These are phyloP conservation scores for Neophaeococcomyces mojaviensis DNA, from an alignment of 2,329 filamentous ascomycete genomes.

Conservation along the genomic window DNA sequence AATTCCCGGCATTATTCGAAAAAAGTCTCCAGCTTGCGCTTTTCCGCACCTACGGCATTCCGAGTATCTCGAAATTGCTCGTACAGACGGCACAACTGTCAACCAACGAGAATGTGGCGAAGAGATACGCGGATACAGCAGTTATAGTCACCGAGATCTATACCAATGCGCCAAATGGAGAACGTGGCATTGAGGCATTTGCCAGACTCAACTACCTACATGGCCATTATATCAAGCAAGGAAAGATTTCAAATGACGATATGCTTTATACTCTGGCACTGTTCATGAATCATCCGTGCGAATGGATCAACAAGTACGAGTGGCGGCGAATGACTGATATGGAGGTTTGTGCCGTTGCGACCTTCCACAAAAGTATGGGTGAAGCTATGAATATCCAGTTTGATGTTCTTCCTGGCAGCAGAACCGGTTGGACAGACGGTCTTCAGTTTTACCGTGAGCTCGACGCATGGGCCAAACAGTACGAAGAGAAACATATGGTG, in stretches of 20 bases:
- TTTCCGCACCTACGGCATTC: slow-evolving; percentile 49
- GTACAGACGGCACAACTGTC: slow-evolving; percentile 44
- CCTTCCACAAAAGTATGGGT: slow-evolving; percentile 60
- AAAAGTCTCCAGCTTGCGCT: slow-evolving; percentile 23
- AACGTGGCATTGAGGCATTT: slow-evolving; percentile 45
- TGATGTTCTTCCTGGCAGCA: slow-evolving; percentile 30
- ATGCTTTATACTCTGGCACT: slow-evolving; percentile 59
- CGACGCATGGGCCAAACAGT: slow-evolving; percentile 40
- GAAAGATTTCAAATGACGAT: slow-evolving; percentile 55
- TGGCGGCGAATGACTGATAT: slow-evolving; percentile 62
- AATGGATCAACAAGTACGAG: slow-evolving; percentile 59
- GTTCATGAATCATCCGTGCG: slow-evolving; percentile 58
- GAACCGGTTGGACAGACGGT: slow-evolving; percentile 34
- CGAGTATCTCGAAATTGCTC: slow-evolving; percentile 45
- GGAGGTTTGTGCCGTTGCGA: slow-evolving; percentile 56
- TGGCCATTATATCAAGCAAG: slow-evolving; percentile 47
- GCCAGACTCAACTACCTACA: slow-evolving; percentile 61
- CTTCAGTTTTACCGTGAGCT: slow-evolving; percentile 41
- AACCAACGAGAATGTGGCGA: slow-evolving; percentile 39
- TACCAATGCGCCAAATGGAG: slow-evolving; percentile 30
- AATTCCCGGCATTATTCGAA: slow-evolving; percentile 21
- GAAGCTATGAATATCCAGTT: slow-evolving; percentile 58
- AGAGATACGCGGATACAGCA: slow-evolving; percentile 47
- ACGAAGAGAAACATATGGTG: slow-evolving; percentile 51
- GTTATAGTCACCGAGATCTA: slow-evolving; percentile 44